Base-by-base conservation (phyloP, 2,329 filamentous ascomycete species). In the Bipolaris zeicola region DNA sequence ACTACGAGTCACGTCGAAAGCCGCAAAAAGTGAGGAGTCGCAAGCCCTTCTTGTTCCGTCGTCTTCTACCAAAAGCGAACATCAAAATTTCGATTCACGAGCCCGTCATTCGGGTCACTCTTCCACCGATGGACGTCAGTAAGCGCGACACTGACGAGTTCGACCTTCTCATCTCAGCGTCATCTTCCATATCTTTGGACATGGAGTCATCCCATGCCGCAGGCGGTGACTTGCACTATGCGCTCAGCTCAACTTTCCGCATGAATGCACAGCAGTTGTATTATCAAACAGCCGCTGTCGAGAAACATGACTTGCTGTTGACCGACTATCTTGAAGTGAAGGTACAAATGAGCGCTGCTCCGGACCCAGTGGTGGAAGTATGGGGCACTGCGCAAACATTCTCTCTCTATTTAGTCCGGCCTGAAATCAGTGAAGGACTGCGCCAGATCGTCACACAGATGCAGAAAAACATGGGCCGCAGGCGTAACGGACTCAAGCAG, bases 71-170 rank as follows among this genome's bases (percentile, higher is more conserved):
- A 1, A 98, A 98, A 78, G 90, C 94, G 0, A 96, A 85, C 68
- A 89, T 98, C 75, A 99, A 98, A 71, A 87, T 98, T 38, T 97
- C 95, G 0, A 90, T 99, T 77, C 95, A 99, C 70, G 95, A 99
- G 73, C 95, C 95, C 1, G 96, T 99, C 14, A 75, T 98, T 61
- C 88, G 96, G 65, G 93, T 99, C 62, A 87, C 93, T 6, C 81
- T 99, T 4, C 93, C 93, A 5, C 88, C 94, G 0, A 86, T 95
- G 60, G 85, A 89, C 58, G 75, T 80, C 5, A 72, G 73, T 3
- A 76, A 78, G 50, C 76, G 76, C 38, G 85, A 87, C 24, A 83
- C 87, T 0, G 91, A 92, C 58, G 93, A 98, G 63, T 98, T 95
- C 65, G 95, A 99, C 71, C 83, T 99, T 28, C 89, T 99, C 42